Base-by-base conservation (phyloP, 257 asterid genomes). In the Gynochthodes officinalis region DNA sequence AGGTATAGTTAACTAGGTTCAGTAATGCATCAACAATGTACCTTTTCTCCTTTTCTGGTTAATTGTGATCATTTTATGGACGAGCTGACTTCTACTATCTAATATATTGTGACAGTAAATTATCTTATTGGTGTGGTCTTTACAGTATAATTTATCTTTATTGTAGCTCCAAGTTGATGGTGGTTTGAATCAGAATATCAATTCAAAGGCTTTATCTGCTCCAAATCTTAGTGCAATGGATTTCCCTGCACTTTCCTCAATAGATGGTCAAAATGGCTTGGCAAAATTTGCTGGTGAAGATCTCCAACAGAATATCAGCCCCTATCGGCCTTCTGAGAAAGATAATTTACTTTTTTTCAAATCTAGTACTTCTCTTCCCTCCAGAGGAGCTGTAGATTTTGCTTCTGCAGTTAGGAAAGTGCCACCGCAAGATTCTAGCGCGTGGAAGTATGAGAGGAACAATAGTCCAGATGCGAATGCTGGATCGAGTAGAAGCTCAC, bases 401-500 rank as follows among this genome's bases (percentile, higher is more conserved):
- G 95, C 97, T 69, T 84, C 92, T 61, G 95, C 96, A 49, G 89
- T 89, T 61, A 81, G 88, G 46, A 90, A 87, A 81, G 83, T 87
- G 96, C 87, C 92, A 18, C 71, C 97, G 63, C 98, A 88, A 81
- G 93, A 89, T 65, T 73, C 95, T 44, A 79, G 88, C 81, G 78
- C 87, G 32, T 93, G 96, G 97, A 93, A 89, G 73, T 87, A 77
- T 49, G 93, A 89, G 7, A 82, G 84, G 70, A 85, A 80, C 81
- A 95, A 90, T 70, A 82, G 86, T 42, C 53, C 87, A n/a, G 84
- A 76, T 62, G 75, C 81, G 43, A 86, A 77, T 84, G 85, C 83
- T 72, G 97, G 98, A 65, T 89, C 98, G 28, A 92, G 99, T 80
- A 76, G 99, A 81, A 83, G 89, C 65, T 84, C 98, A 39, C 91